phyloP scores from a whole-genome alignment of 805 yeast genomes.

The Phaffomyces thermotolerans region DNA sequence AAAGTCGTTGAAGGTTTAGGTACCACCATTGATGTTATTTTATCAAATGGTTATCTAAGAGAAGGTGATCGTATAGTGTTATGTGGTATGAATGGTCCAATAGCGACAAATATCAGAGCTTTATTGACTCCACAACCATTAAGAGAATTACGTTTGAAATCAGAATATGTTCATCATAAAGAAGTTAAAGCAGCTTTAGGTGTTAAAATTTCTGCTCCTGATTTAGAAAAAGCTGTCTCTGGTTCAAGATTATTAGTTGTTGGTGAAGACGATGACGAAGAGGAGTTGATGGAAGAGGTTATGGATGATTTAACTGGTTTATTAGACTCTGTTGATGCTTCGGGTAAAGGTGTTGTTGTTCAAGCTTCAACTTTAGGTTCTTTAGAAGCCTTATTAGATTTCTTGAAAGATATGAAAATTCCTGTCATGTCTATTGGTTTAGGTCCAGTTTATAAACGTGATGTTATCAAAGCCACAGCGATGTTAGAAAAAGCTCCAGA shows the following conservation, averaged over 20 bases:
- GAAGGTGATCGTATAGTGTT: conserved; percentile 95
- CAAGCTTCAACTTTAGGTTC: conserved; percentile 99
- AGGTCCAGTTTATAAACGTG: conserved; percentile 97
- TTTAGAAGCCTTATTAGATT: conserved; percentile 91
- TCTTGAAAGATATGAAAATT: conserved; percentile 96
- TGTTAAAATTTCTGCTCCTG: conserved; percentile 97
- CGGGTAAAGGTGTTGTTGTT: conserved; percentile 96
- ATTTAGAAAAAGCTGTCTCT: conserved; percentile 96
- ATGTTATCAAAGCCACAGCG: conserved; percentile 94
- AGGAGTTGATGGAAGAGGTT: conserved; percentile 93
- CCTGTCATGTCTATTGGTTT: conserved; percentile 98
- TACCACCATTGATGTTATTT: conserved; percentile 94
- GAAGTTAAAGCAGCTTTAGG: conserved; percentile 99
- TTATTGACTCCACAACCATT: conserved; percentile 95
- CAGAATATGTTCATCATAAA: conserved; percentile 94
- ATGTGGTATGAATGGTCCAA: conserved; percentile 98
- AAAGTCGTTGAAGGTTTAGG: conserved; percentile 98
- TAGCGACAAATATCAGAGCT: conserved; percentile 93
- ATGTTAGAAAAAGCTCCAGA: conserved; percentile 97
- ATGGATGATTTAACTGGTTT: conserved; percentile 97
- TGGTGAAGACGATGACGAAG: conserved; percentile 97
- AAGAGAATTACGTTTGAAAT: conserved; percentile 90
- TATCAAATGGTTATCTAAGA: conserved; percentile 90
- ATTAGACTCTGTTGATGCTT: conserved; percentile 87
- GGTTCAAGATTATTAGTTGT: conserved; percentile 95